phyloP scores from a whole-genome alignment of 176 grass and related monocot genomes.

The Tuctoria greenei region DNA sequence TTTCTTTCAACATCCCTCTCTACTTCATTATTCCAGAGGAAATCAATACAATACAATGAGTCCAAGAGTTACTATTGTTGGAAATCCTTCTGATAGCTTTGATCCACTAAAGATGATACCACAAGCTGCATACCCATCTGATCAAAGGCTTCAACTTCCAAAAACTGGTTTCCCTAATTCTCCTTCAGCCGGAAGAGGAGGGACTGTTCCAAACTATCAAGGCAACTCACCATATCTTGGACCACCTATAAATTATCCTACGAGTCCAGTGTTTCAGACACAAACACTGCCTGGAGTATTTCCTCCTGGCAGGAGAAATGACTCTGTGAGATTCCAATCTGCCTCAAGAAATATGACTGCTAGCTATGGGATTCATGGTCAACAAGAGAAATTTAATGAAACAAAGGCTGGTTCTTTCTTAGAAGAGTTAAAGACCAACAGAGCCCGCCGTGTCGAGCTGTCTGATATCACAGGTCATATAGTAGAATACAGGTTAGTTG shows the following conservation, averaged over 20 bases:
- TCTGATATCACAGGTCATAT: conserved; percentile 76
- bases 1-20: conserved; percentile 65
- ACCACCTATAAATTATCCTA: conserved; percentile 53
- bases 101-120: conserved; percentile 52
- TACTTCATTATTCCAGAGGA: conserved; percentile 51
- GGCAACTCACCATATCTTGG: conserved; percentile 49
- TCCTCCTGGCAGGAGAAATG: conserved; percentile 63
- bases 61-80: conserved; percentile 54
- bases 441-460: conserved; percentile 70
- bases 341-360: conserved; percentile 44
- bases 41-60: conserved; percentile 65
- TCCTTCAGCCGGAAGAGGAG: conserved; percentile 52
- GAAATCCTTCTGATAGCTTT: conserved; percentile 55
- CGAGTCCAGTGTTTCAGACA: conserved; percentile 59
- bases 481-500: conserved; percentile 89
- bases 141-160: conserved; percentile 56
- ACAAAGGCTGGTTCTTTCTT: conserved; percentile 70
- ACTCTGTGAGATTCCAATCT: conserved; percentile 48
- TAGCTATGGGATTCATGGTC: conserved; percentile 57
- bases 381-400: conserved; percentile 69
- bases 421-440: conserved; percentile 86
- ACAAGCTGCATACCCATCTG: conserved; percentile 47
- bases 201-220: conserved; percentile 52
- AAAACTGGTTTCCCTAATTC: conserved; percentile 52
- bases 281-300: conserved; percentile 40